Evolutionary conservation across 2,329 filamentous ascomycete species (phyloP), one percentile per base, ranked within the genome.

Genomic region (Pseudogymnoascus sp.): DNA sequence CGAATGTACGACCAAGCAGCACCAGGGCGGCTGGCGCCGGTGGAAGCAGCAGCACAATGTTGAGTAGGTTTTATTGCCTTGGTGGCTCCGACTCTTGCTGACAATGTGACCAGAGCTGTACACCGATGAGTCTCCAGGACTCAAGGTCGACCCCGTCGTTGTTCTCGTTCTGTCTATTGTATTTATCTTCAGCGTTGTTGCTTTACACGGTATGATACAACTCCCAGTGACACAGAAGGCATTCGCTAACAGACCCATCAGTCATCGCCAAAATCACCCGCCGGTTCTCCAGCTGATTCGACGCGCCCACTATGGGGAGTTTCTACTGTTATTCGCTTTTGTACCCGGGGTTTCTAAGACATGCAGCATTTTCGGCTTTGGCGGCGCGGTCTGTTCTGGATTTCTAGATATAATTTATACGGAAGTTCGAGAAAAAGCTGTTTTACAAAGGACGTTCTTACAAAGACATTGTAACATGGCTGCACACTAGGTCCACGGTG

Each of bases 141-240:
- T 99, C 72, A 96, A 97, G 82, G 94, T 99, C 68, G 94, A 99
- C 76, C 94, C 94, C 21, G 94, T 99, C 64, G 92, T 99, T 68
- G 93, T 99, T 67, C 84, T 99, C 73, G 94, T 97, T 69, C 83
- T 99, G 70, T 96, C 91, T 73, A 85, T 99, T 71, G 94, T 96
- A 66, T 99, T 99, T 78, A 99, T 99, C 78, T 97, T 99, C 81
- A 94, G 90, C 73, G 94, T 99, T 74, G 94, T 99, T 73, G 92
- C 92, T 70, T 83, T 99, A 74, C 94, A 99, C 80, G 92, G 94
- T 97, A 86, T 71, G 91, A 82, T 31, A 14, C 55, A 33, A 38
- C 16, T 26, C 6, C 5, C 16, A 29, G 29, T 52, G 10, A 41
- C 38, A 19, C 21, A n/a, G 12, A 26, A 29, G 23, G 7, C 14